Evolutionary conservation across 1,284 basidiomycete species (phyloP).

Genomic region (Leucoagaricus sp.): DNA sequence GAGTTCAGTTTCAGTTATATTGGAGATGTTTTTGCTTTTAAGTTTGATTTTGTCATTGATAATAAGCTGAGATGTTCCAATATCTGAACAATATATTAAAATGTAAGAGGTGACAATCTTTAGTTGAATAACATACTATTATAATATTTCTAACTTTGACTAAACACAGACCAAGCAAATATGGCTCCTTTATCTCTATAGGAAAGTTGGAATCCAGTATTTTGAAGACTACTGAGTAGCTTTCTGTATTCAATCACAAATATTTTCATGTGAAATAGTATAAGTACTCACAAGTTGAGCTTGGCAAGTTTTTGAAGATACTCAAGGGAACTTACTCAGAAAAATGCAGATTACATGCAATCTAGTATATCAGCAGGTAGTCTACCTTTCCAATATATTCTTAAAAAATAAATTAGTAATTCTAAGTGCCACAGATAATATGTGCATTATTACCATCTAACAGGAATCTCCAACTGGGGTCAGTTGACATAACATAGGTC

Average conservation of each 20-base stretch:
- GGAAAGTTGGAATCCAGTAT: conserved; percentile 28
- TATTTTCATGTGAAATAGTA: neutral
- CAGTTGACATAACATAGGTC: conserved; percentile 42
- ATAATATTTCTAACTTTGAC: conserved; percentile 40
- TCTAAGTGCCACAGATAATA: no score
- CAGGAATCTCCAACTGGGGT: conserved; percentile 29
- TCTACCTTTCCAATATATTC: conserved; percentile 50
- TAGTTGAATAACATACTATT: conserved; percentile 23
- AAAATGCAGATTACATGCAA: conserved; percentile 45
- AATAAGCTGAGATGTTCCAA: conserved; percentile 65
- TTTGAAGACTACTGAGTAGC: conserved; percentile 23
- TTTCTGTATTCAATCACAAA: no score
- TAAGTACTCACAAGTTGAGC: conserved; percentile 46
- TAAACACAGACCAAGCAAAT: conserved; percentile 22
- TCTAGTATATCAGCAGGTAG: conserved; percentile 54
- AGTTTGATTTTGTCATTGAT: conserved; percentile 75
- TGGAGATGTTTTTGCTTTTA: conserved; percentile 57
- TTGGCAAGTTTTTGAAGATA: conserved; percentile 51
- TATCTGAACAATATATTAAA: conserved; percentile 39
- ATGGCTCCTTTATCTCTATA: conserved; percentile 26
- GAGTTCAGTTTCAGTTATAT: conserved; percentile 56
- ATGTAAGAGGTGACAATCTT: neutral
- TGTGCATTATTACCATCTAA: neutral
- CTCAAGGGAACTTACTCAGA: conserved; percentile 40
- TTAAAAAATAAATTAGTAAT: conserved; percentile 20